phyloP scores from a whole-genome alignment of 2,329 filamentous ascomycete genomes.

The Byssothecium circinans region DNA sequence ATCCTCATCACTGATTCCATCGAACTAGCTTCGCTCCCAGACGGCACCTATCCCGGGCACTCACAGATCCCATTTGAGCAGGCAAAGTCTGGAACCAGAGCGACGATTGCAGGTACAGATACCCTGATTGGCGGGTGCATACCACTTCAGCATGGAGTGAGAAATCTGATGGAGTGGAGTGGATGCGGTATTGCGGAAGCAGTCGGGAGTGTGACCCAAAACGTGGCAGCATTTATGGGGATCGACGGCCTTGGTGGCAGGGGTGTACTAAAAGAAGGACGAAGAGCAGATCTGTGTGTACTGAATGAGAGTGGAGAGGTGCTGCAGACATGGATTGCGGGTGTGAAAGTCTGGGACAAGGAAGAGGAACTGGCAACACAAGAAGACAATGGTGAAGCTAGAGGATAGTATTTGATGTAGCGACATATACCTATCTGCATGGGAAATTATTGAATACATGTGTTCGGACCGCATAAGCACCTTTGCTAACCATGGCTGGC shows the following conservation, averaged over 20 bases:
- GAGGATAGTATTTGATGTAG: too few species aligned
- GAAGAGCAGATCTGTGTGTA: conserved; percentile 54
- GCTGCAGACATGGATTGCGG: conserved; percentile 56
- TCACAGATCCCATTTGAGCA: conserved; percentile 55
- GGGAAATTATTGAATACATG: too few species aligned
- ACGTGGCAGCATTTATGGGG: conserved; percentile 54
- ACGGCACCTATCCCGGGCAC: conserved; percentile 56
- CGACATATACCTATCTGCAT: too few species aligned
- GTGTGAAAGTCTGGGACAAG: conserved; percentile 50
- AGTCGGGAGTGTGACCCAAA: conserved; percentile 54
- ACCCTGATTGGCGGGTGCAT: conserved; percentile 59
- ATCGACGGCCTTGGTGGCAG: conserved; percentile 47
- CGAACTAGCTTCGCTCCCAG: conserved; percentile 55
- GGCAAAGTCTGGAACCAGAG: conserved; percentile 52
- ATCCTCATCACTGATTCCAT: conserved; percentile 59
- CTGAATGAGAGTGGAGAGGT: conserved; percentile 51
- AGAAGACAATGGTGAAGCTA: conserved; percentile 35
- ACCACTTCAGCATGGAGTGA: conserved; percentile 53
- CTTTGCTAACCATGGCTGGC: too few species aligned
- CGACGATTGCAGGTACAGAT: conserved; percentile 56
- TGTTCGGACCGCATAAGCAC: too few species aligned
- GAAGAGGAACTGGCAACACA: conserved; percentile 29
- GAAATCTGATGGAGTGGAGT: conserved; percentile 52
- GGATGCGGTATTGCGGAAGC: conserved; percentile 53
- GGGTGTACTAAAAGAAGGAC: conserved; percentile 47